Evolutionary conservation across 73 alveolate genomes (phyloP).

Genomic region (Paramecium pentaurelia): DNA sequence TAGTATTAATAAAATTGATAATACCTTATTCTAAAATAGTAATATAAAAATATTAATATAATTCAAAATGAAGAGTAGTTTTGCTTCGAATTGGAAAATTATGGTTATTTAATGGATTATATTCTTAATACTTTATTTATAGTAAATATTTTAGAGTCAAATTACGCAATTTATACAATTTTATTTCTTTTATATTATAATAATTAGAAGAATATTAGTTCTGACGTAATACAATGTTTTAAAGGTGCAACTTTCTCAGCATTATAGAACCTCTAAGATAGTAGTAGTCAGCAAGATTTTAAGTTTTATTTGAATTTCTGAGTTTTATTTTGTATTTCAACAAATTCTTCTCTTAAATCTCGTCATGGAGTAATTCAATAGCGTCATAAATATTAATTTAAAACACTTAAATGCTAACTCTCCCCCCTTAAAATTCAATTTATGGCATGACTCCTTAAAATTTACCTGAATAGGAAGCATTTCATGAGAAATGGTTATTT

Average conservation of each 20-base stretch:
- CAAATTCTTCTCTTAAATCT: not conserved
- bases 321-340: not conserved
- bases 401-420: not conserved
- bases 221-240: not conserved
- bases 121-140: not conserved
- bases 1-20: too few relatives aligned
- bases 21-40: not conserved
- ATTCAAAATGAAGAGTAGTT: not conserved
- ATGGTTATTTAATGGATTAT: not conserved
- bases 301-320: not conserved
- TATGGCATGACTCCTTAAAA: not conserved
- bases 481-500: conserved; percentile 16
- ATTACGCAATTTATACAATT: not conserved
- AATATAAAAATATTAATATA: not conserved
- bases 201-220: not conserved
- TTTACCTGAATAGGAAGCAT: not conserved
- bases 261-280: not conserved
- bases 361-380: conserved; percentile 13
- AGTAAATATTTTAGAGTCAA: not conserved
- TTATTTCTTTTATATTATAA: not conserved
- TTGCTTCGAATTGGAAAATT: too few relatives aligned
- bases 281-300: not conserved
- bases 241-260: not conserved
- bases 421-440: not conserved
- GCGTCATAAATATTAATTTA: conserved; percentile 33